Evolutionary conservation across 2,329 filamentous ascomycete genomes (phyloP), one percentile per base, ranked within the genome.

Genomic region (Aspergillus puulaauensis): DNA sequence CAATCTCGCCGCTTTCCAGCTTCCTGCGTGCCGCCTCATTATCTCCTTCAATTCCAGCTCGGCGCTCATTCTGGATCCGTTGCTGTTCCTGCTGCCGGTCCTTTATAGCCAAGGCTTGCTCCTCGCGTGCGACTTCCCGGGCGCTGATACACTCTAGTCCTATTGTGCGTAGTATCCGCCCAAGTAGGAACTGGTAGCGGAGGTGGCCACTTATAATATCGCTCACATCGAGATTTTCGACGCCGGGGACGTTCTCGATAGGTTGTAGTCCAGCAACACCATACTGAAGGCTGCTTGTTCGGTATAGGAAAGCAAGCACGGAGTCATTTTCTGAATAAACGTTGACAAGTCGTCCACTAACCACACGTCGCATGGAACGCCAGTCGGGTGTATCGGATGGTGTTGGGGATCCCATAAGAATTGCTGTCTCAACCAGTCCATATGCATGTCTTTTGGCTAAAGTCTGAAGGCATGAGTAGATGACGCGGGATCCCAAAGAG

Each of bases 261-360:
- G 86, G 81, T 70, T 96, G 90, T 1, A 98, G 78, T 0, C 93
- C 93, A 0, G 92, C 92, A 43, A 96, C 85, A 3, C 93, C 93
- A 41, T 90, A 83, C 62, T 95, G 89, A 27, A 96, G 83, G 58
- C 88, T 92, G 41, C 90, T 91, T 2, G 91, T 88, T 45, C 93
- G 86, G 72, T 97, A 96, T 17, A 96, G 79, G 70, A 96, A 93
- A 1, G 86, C 92, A 1, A 97, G 85, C 33, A 97, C 86, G 68
- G 91, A 90, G 73, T 97, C 93, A 59, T 95, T 93, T 52, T 88
- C 86, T 2, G 90, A 93, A 75, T 89, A 96, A 8, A 93, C 91
- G 66, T 97, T 97, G 66, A 96, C 89, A 7, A 96, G 82, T 57
- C 89, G 84, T 2, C 93, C 92, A 2, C 88, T 85, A 0, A 96